Conservation (phyloP, 306 rosid genomes). For the Hippophae tibetana region DNA sequence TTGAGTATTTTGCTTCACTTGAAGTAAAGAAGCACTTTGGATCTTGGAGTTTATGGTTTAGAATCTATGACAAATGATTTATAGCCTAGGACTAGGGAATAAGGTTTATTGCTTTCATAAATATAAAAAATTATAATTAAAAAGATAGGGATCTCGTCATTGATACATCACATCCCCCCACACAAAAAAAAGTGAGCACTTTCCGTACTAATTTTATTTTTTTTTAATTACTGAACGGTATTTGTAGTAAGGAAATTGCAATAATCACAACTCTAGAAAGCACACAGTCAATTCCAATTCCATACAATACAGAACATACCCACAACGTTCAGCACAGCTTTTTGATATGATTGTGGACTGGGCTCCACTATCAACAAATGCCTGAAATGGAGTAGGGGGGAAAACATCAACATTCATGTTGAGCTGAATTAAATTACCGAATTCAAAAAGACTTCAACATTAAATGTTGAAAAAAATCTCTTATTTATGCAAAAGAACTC, state of each 20-base stretch:
- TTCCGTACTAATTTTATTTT: too few species aligned
- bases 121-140: too few species aligned
- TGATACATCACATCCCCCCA: too few species aligned
- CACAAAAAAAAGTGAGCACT: too few species aligned
- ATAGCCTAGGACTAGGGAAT: too few species aligned
- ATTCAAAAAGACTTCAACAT: neutral
- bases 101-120: too few species aligned
- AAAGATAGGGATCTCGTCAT: too few species aligned
- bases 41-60: too few species aligned
- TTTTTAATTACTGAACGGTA: too few species aligned
- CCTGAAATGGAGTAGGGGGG: conserved; percentile 40
- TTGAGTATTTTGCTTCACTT: too few species aligned
- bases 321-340: conserved; percentile 91
- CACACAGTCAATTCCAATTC: conserved; percentile 15
- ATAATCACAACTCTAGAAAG: neutral
- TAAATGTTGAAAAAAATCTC: conserved; percentile 2
- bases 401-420: neutral
- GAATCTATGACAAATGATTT: too few species aligned
- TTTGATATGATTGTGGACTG: conserved; percentile 96
- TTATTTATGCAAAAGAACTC: neutral
- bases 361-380: conserved; percentile 99
- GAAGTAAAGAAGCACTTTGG: too few species aligned
- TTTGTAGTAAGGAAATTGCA: neutral
- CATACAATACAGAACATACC: conserved; percentile 45
- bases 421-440: neutral